Evolutionary conservation across 192 early-diverging fungal species (phyloP), one percentile per base, ranked within the genome.

Genomic region (Mortierella hygrophila): DNA sequence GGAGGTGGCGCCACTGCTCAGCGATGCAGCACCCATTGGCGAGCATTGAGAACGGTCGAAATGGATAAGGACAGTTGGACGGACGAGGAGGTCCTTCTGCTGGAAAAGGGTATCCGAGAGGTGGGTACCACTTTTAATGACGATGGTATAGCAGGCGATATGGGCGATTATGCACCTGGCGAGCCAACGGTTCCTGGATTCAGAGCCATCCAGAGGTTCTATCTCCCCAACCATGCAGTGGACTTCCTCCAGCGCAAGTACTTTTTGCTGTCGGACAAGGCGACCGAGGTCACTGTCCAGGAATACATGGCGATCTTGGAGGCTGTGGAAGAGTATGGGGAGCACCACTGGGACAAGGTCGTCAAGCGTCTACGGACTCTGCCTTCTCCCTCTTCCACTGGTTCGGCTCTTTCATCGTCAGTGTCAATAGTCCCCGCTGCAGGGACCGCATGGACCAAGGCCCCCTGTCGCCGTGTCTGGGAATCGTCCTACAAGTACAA

Each of bases 231-330:
- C 23, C 57, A 52, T 6, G 23, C 23, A 15, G 9, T 86, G 0
- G 49, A 73, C 1, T n/a, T 57, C 0, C 2, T 86, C n/a, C 74
- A 86, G 46, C 70, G 60, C 21, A 80, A 81, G 49, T 86, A 78
- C 76, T 81, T 81, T 78, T 72, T 81, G 69, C 46, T 86, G 42
- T 86, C 84, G 3, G 84, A 86, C 47, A 86, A 86, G 40, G 75
- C 79, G 4, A 57, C 74, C 13, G 32, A 63, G 29, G 84, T 86
- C 38, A 86, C 74, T 16, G 32, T 86, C 23, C 57, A 72, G 26
- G 84, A 86, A 52, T 86, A 86, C 72, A 86, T 81, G 79, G 49
- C 78, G 0, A 77, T 86, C 71, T 65, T 80, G 84, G 75, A 81
- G 21, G 79, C 79, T 8, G 84, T 86, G n/a, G 84, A 86, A 37